Percentiles rank a stretch among this genome's conserved stretches.
phyloP scores from a whole-genome alignment of 306 rosid genomes.

The Prinsepia uniflora region DNA sequence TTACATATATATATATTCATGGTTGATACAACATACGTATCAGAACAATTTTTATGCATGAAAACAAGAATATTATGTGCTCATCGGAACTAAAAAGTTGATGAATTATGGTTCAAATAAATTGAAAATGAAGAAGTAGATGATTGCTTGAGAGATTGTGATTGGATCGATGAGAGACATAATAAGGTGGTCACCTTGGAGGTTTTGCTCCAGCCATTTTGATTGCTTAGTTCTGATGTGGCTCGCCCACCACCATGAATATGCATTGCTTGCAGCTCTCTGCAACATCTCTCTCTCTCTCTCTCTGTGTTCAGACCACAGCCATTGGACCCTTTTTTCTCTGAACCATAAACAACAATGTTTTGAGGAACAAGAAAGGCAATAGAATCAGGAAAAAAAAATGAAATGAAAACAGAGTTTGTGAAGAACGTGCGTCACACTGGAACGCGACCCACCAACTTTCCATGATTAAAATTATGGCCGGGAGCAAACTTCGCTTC shows the following conservation, averaged over 20 bases:
- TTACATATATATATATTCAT: too few relatives aligned
- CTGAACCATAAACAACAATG: background rate
- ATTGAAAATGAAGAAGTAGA: too few relatives aligned
- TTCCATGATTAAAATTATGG: constrained; percentile 66
- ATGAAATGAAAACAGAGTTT: background rate
- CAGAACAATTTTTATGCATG: too few relatives aligned
- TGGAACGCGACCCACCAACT: constrained; percentile 35
- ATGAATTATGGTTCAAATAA: too few relatives aligned
- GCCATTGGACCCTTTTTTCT: constrained; percentile 34
- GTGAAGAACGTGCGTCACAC: constrained; percentile 38
- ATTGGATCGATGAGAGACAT: too few relatives aligned
- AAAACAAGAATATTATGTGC: too few relatives aligned
- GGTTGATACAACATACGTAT: too few relatives aligned
- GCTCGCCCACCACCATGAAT: constrained; percentile 99
- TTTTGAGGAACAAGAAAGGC: background rate
- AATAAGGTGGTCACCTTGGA: constrained; percentile 49
- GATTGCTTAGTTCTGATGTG: constrained; percentile 98
- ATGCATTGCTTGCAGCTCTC: constrained; percentile 98
- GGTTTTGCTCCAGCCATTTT: constrained; percentile 97
- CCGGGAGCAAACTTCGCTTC: constrained; percentile 74
- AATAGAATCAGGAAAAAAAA: background rate
- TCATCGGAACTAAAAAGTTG: too few relatives aligned
- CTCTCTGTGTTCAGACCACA: constrained; percentile 20
- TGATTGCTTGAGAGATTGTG: too few relatives aligned
- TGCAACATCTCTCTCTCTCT: constrained; percentile 57